A percentile compares a stretch with the other conserved stretches of the same genome.
phyloP scores from a whole-genome alignment of 1,284 basidiomycete species.

The Flammula alnicola region DNA sequence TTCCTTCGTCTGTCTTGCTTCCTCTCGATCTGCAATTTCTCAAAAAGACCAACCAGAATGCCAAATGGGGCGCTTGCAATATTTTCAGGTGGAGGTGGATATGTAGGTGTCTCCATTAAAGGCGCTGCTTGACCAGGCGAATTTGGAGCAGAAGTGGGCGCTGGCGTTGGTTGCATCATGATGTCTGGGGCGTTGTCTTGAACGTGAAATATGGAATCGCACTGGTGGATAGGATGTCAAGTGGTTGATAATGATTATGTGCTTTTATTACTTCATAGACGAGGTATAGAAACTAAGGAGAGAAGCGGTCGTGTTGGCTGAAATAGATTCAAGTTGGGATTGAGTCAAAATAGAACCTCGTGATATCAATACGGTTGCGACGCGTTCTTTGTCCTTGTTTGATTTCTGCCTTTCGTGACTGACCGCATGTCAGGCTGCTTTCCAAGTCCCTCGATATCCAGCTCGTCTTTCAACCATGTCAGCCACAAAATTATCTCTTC shows the following conservation, averaged over 20 bases:
- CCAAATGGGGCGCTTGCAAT: slow-evolving; percentile 69
- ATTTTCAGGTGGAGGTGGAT: slow-evolving; percentile 65
- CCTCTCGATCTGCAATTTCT: slow-evolving; percentile 68
- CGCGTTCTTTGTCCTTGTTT: slow-evolving; percentile 41
- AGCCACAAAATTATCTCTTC: slow-evolving; percentile 31
- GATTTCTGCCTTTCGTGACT: neutral
- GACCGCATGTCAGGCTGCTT: slow-evolving; percentile 9
- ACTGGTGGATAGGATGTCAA: neutral
- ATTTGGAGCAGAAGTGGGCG: slow-evolving; percentile 42
- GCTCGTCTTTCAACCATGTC: slow-evolving; percentile 26
- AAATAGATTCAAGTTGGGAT: neutral
- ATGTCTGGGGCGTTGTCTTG: neutral
- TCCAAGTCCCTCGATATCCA: slow-evolving; percentile 8
- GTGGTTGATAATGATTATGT: neutral
- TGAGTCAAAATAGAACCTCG: slow-evolving; percentile 3
- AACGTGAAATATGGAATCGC: neutral
- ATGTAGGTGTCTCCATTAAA: slow-evolving; percentile 35
- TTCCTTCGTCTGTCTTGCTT: slow-evolving; percentile 72
- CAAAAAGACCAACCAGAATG: slow-evolving; percentile 68
- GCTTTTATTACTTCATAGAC: neutral
- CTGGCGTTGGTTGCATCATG: slow-evolving; percentile 63
- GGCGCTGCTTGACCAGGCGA: slow-evolving; percentile 31
- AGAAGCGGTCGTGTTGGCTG: neutral
- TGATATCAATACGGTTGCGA: slow-evolving; percentile 16
- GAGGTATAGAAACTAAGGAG: neutral